Base-by-base conservation (phyloP, 495 filamentous ascomycete species). In the Ramalina intermedia region DNA sequence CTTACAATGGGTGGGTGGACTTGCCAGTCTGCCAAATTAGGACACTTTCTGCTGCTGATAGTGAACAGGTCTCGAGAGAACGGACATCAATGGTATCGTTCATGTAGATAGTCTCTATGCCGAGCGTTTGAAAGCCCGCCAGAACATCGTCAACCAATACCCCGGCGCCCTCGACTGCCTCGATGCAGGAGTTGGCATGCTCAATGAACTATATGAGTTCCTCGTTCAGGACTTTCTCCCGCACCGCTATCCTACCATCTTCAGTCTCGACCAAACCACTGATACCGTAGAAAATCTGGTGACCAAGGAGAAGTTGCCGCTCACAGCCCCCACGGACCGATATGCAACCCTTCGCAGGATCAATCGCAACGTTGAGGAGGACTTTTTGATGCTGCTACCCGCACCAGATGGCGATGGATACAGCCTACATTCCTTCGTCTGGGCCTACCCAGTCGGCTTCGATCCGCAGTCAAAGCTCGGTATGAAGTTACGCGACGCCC, bases 391-490 rank as follows among this genome's bases (percentile, higher is more conserved):
- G 46, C 70, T 91, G 1, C 65, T 81, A 6, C 81, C 81, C 1
- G 65, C 67, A 2, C 50, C 59, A 1, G 57, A 60, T n/a, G 58
- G 60, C 6, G 63, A 69, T 16, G 67, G 72, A 8, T 87, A 88
- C 57, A 65, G 66, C 24, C 71, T 83, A 11, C 64, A 79, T 52
- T 84, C 78, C 5, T 89, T 82, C 56, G 65, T 76, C 14, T 76
- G 75, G 46, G 84, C 80, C 60, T 86, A 79, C 55, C 84, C 87
- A 0, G 68, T 74, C 11, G 85, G 85, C 3, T 89, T 89, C 58
- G 69, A 81, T 43, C 75, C 80, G 0, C 61, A 66, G 9, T 46
- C 69, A 38, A 89, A 87, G 58, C 70, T 88, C 7, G 75, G 74
- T 0, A 65, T 72, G 48, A 61, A 67, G 3, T 61, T 90, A 3